Evolutionary conservation across 257 asterid species (phyloP).

Genomic region (Capsicum chinense): DNA sequence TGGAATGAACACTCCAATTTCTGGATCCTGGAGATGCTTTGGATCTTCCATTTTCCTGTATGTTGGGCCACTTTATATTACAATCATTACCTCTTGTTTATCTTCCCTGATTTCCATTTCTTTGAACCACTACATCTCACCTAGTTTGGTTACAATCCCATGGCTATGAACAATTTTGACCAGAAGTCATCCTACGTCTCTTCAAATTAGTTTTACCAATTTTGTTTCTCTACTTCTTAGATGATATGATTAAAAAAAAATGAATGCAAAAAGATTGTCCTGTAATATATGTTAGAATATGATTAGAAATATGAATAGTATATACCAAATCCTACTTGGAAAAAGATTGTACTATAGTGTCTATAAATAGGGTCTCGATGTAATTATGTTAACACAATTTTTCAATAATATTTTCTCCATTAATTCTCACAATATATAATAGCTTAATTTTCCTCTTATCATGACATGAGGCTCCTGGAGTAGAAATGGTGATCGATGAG

Average conservation of each 20-base stretch:
- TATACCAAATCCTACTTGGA: too few relatives aligned
- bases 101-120: not conserved
- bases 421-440: not conserved
- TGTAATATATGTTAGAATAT: too few relatives aligned
- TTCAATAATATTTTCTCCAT: too few relatives aligned
- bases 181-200: not conserved
- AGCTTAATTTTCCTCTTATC: not conserved
- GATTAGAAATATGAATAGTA: too few relatives aligned
- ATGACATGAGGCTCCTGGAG: not conserved
- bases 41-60: not conserved
- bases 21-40: not conserved
- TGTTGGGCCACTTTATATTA: not conserved
- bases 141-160: constrained; percentile 3
- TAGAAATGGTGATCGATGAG: not conserved
- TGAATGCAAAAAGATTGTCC: not conserved
- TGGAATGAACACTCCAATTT: not conserved
- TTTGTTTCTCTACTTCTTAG: not conserved
- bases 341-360: too few relatives aligned
- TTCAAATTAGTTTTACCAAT: not conserved
- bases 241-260: not conserved
- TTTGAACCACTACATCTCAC: constrained; percentile 22
- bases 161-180: not conserved
- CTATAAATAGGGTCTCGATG: too few relatives aligned
- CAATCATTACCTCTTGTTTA: not conserved
- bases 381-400: too few relatives aligned